Percentiles rank a stretch among this genome's conserved stretches.
Conservation (phyloP, 2,329 filamentous ascomycete species). For the Xylariomycetidae sp. region DNA sequence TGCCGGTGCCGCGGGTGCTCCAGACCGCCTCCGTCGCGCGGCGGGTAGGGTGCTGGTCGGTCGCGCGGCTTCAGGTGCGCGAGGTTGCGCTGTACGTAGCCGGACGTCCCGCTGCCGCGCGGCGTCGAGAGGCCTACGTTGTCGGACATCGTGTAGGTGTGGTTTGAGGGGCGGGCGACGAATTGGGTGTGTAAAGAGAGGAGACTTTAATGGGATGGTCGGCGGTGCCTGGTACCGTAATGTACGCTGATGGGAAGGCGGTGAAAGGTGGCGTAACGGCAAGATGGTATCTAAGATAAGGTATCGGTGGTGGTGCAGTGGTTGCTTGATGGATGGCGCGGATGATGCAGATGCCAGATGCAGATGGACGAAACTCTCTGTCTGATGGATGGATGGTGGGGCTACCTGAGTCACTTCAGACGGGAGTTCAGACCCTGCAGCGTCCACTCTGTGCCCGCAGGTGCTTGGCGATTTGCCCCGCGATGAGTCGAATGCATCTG, state of each 20-base stretch:
- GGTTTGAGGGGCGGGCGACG: neutral
- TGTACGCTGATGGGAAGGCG: slow-evolving; percentile 11
- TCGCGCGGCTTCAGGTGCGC: slow-evolving; percentile 84
- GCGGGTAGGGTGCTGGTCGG: slow-evolving; percentile 63
- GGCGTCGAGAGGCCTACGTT: slow-evolving; percentile 96
- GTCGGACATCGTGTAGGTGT: slow-evolving; percentile 64
- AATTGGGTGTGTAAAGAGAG: too few relatives aligned
- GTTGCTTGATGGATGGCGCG: too few relatives aligned
- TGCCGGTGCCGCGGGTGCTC: slow-evolving; percentile 67
- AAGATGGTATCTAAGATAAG: too few relatives aligned
- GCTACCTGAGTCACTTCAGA: too few relatives aligned
- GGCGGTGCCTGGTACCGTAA: too few relatives aligned
- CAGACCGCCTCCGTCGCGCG: slow-evolving; percentile 56
- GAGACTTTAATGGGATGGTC: too few relatives aligned
- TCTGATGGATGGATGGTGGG: too few relatives aligned
- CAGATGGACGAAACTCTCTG: too few relatives aligned
- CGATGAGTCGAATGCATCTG: slow-evolving; percentile 5
- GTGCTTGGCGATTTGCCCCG: slow-evolving; percentile 8
- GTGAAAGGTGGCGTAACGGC: slow-evolving; percentile 12
- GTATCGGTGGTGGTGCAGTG: slow-evolving; percentile 4
- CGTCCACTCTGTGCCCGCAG: too few relatives aligned
- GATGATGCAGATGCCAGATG: neutral
- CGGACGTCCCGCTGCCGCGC: slow-evolving; percentile 90
- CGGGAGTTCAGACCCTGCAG: too few relatives aligned
- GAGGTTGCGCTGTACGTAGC: slow-evolving; percentile 94